Evolutionary conservation across 2,329 filamentous ascomycete species (phyloP).

Genomic region (Cercospora sp.): DNA sequence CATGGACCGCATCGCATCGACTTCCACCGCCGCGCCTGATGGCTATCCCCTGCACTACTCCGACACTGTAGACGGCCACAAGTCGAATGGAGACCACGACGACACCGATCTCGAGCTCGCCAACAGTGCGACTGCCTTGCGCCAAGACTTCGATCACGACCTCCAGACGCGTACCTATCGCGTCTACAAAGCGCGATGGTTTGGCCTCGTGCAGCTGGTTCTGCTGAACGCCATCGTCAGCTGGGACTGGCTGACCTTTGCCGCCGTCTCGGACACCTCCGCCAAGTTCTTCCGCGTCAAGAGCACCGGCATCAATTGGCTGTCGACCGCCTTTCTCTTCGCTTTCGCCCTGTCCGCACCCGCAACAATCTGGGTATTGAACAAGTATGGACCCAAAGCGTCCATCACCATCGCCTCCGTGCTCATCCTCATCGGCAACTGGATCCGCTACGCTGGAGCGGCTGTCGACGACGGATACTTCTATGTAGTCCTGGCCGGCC

Average conservation of each 20-base stretch:
- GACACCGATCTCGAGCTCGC: neutral
- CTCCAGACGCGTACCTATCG: constrained; percentile 33
- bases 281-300: constrained; percentile 73
- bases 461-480: constrained; percentile 57
- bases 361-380: constrained; percentile 70
- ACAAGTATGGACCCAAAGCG: constrained; percentile 71
- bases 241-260: constrained; percentile 97
- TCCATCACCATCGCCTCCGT: constrained; percentile 73
- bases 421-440: constrained; percentile 80
- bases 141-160: constrained; percentile 12
- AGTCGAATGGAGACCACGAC: neutral
- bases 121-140: constrained; percentile 9
- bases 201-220: constrained; percentile 79
- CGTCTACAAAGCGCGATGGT: constrained; percentile 84
- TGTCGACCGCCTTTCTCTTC: constrained; percentile 84
- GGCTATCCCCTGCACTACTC: neutral
- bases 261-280: constrained; percentile 73
- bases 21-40: neutral
- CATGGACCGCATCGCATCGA: neutral
- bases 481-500: constrained; percentile 81
- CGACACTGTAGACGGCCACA: neutral
- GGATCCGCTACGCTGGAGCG: constrained; percentile 59
- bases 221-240: constrained; percentile 89
- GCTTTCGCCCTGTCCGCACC: constrained; percentile 75
- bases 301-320: constrained; percentile 84